Percentiles rank a stretch among this genome's conserved stretches.
phyloP scores from a whole-genome alignment of 2,329 filamentous ascomycete genomes.

The Immersiporthe knoxdaviesiana region DNA sequence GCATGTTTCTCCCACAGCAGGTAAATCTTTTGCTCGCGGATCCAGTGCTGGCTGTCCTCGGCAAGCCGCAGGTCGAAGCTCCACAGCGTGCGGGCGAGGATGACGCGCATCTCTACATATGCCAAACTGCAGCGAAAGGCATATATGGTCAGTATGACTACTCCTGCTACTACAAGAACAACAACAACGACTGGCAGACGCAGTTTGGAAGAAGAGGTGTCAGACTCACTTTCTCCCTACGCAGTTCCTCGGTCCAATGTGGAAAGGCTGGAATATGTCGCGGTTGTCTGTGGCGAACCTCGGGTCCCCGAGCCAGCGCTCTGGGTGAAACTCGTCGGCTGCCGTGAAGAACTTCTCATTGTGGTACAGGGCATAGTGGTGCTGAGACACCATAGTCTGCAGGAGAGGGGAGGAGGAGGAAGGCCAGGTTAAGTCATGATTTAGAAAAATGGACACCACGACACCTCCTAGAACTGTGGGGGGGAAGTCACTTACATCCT shows the following conservation, averaged over 20 bases:
- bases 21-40: constrained; percentile 35
- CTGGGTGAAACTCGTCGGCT: constrained; percentile 40
- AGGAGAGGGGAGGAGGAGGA: background rate
- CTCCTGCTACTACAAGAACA: too few relatives aligned
- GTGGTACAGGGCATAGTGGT: constrained; percentile 39
- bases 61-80: constrained; percentile 40
- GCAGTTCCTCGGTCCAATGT: constrained; percentile 39
- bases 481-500: constrained; percentile 25
- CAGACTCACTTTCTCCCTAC: constrained; percentile 39
- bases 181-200: background rate
- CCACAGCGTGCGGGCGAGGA: constrained; percentile 40
- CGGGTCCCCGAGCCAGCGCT: constrained; percentile 38
- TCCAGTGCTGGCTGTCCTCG: constrained; percentile 36
- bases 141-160: background rate
- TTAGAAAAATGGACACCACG: too few relatives aligned
- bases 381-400: constrained; percentile 38
- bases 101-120: constrained; percentile 42
- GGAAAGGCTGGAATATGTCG: constrained; percentile 37
- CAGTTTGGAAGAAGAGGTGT: background rate
- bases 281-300: constrained; percentile 24
- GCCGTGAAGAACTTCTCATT: constrained; percentile 38
- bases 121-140: constrained; percentile 35
- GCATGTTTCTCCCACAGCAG: constrained; percentile 38
- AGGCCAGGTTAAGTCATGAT: background rate
- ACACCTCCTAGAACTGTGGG: too few relatives aligned